Base-by-base conservation (phyloP, 2,329 filamentous ascomycete genomes). In the Xylariaceae sp. region DNA sequence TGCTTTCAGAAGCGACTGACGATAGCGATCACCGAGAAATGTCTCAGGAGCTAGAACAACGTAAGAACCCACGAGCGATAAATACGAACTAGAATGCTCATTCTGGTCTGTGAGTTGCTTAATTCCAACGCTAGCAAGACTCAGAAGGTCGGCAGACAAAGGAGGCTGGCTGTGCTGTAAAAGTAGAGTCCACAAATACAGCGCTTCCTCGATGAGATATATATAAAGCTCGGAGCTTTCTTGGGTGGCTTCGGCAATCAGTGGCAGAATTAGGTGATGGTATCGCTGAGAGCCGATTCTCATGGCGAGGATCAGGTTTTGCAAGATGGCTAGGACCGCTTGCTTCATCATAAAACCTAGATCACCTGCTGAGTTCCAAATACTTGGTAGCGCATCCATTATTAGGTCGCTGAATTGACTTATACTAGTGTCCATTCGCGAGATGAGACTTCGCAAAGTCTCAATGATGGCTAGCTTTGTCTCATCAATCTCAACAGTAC, bases 321-420 rank as follows among this genome's bases (percentile, higher is more conserved):
- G 81, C 45, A 97, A 84, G 32, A 97, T 88, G 2, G 89, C 90
- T 52, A 97, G 81, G 46, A 97, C 92, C 1, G 91, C 86, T 72
- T 97, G 92, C 72, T 97, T 97, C 79, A 97, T 89, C 71, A 97
- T 84, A 72, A 92, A 91, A 66, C 94, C 90, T 55, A 96, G 88
- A 2, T 77, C 73, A 0, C 87, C 91, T 2, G 90, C 91, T 45
- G 87, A 84, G 55, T 90, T 86, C 94, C 94, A 99, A 0, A 97
- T 79, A 3, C 80, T 80, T 0, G 93, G 92, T 6, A 97, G 79
- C 10, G 92, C 82, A 1, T 83, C 79, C 71, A 99, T 87, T 55
- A 99, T 89, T 55, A 87, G 84, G 64, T 96, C 91, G 4, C 91
- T 90, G 57, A 86, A 87, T 39, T 79, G 79, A 1, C 78, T 73